A percentile compares a stretch with the other conserved stretches of the same genome.
Conservation (phyloP, 352 stramenopile genomes). For the Pythium diclinum region DNA sequence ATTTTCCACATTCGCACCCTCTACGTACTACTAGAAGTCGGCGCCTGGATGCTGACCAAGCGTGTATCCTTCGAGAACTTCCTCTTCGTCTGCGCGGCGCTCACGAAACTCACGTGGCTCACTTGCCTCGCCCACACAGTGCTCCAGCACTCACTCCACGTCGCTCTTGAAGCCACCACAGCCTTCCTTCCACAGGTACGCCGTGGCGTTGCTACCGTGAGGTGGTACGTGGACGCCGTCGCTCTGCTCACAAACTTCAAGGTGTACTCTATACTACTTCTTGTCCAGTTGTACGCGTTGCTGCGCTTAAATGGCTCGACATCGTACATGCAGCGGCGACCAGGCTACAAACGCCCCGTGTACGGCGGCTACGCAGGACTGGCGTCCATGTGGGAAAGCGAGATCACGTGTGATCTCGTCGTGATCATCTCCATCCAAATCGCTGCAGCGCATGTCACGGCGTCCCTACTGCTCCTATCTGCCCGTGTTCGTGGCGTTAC, state of each 20-base stretch:
- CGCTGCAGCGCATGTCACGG: background rate
- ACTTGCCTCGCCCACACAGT: slow-evolving; percentile 49
- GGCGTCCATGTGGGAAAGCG: slow-evolving; percentile 28
- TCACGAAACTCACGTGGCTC: slow-evolving; percentile 56
- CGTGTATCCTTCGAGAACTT: slow-evolving; percentile 42
- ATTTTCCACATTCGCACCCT: slow-evolving; percentile 38
- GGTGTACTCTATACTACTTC: slow-evolving; percentile 1
- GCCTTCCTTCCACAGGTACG: background rate
- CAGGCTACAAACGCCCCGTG: slow-evolving; percentile 14
- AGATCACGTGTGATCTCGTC: slow-evolving; percentile 26
- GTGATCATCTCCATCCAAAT: slow-evolving; percentile 15
- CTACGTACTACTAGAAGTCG: slow-evolving; percentile 42
- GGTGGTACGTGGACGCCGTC: slow-evolving; percentile 14
- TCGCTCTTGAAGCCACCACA: background rate
- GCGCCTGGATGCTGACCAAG: slow-evolving; percentile 46
- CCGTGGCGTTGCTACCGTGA: background rate
- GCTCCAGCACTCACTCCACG: slow-evolving; percentile 9
- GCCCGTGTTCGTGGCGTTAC: slow-evolving; percentile 8
- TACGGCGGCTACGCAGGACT: slow-evolving; percentile 26
- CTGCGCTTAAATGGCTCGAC: slow-evolving; percentile 20
- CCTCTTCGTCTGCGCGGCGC: slow-evolving; percentile 42
- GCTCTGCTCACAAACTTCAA: slow-evolving; percentile 11
- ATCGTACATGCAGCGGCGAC: slow-evolving; percentile 20
- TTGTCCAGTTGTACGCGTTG: slow-evolving; percentile 3
- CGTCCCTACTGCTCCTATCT: slow-evolving; percentile 15